These are phyloP conservation scores for Pichia sp. DNA, from an alignment of 1,139 yeast species.

Conservation along the genomic window DNA sequence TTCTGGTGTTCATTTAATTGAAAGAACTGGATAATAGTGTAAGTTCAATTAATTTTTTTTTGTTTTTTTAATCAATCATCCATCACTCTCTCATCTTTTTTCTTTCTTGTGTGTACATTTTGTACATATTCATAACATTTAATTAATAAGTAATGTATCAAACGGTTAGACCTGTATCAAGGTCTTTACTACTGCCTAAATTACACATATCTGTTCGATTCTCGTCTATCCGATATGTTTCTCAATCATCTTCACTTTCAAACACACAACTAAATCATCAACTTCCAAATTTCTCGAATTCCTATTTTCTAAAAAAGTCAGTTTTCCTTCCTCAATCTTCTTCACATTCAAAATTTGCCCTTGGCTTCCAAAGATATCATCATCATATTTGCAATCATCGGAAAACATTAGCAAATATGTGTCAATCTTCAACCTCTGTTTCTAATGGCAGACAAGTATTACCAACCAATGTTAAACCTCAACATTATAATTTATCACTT, in stretches of 20 bases:
- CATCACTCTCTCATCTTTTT: not conserved
- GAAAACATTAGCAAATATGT: constrained; percentile 13
- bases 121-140: too few relatives aligned
- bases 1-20: constrained; percentile 84
- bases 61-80: not conserved
- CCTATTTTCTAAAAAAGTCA: not conserved
- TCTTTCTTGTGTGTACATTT: not conserved
- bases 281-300: not conserved
- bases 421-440: constrained; percentile 15
- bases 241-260: not conserved
- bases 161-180: not conserved
- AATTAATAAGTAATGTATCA: not conserved
- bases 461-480: constrained; percentile 41
- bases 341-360: not conserved
- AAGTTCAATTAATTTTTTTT: not conserved
- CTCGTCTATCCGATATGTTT: not conserved
- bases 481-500: constrained; percentile 40
- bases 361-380: not conserved
- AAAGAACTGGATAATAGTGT: constrained; percentile 57
- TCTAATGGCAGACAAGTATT: constrained; percentile 29
- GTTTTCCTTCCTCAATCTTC: not conserved
- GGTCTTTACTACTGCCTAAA: not conserved
- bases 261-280: not conserved
- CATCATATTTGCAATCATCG: constrained; percentile 11
- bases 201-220: not conserved